Evolutionary conservation across 805 yeast genomes (phyloP).

Genomic region (Zygosaccharomyces gambellarensis): DNA sequence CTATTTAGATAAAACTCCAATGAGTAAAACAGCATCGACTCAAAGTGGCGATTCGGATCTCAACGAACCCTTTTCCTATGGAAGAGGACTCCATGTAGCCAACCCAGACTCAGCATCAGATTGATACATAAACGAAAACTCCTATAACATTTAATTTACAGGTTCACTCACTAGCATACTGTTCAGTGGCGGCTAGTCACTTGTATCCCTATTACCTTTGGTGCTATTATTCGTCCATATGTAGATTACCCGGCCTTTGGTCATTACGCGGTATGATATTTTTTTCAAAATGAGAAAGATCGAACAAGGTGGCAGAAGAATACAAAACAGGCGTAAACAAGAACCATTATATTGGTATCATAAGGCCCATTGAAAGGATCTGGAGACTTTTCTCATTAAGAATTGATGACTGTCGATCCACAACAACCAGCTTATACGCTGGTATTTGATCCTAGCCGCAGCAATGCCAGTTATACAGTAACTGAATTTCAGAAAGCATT

Average conservation of each 20-base stretch:
- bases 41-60: conserved; percentile 10
- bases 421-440: conserved; percentile 60
- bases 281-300: background rate
- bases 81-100: conserved; percentile 25
- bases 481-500: conserved; percentile 71
- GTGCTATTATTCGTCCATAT: background rate
- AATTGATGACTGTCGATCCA: conserved; percentile 18
- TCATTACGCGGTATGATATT: conserved; percentile 3
- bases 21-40: conserved; percentile 3
- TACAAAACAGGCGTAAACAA: conserved; percentile 1
- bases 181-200: too few species aligned
- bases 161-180: too few species aligned
- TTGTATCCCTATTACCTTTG: background rate
- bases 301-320: conserved; percentile 3
- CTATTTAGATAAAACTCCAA: conserved; percentile 11
- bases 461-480: conserved; percentile 52
- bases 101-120: conserved; percentile 32
- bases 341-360: background rate
- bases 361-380: background rate
- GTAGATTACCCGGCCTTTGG: background rate
- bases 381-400: background rate
- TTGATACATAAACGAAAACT: conserved; percentile 2
- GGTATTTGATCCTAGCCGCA: conserved; percentile 70
- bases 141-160: too few species aligned
- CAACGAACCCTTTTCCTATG: conserved; percentile 12